These are phyloP conservation scores for Excoecaria agallocha DNA, from an alignment of 345 rosid species.

Conservation along the genomic window DNA sequence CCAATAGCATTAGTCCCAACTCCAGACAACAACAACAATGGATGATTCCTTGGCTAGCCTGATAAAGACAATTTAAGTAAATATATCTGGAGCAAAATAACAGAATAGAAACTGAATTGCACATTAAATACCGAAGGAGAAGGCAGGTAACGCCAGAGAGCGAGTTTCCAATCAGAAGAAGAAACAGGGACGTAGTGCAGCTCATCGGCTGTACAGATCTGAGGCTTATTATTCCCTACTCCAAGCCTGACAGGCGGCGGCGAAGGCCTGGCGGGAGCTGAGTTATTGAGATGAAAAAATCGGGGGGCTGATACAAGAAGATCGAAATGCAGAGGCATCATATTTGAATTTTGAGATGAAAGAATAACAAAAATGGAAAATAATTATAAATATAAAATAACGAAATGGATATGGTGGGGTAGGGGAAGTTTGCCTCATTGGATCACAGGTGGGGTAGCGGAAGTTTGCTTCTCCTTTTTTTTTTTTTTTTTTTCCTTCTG, in stretches of 20 bases:
- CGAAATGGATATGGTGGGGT: no score
- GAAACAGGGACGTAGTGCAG: conserved; percentile 44
- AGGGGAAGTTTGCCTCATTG: no score
- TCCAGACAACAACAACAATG: conserved; percentile 69
- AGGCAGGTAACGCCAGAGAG: conserved; percentile 64
- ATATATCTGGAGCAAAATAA: not conserved
- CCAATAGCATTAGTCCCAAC: conserved; percentile 75
- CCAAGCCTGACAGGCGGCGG: conserved; percentile 4
- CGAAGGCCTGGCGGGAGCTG: not conserved
- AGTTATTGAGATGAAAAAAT: not conserved
- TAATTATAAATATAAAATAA: no score
- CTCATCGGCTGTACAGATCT: conserved; percentile 55
- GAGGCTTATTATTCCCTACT: conserved; percentile 23
- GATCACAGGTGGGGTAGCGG: no score
- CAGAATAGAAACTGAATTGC: not conserved
- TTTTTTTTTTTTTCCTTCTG: no score
- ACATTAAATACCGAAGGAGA: conserved; percentile 33
- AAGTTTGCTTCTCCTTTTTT: no score
- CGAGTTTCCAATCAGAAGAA: conserved; percentile 46
- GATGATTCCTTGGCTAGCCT: conserved; percentile 69
- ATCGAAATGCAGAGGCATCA: not conserved
- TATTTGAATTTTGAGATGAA: not conserved
- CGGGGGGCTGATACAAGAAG: not conserved
- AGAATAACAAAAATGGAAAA: no score
- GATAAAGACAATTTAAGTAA: not conserved